Conservation (phyloP, 768 basidiomycete species). For the Mycena amicta region DNA sequence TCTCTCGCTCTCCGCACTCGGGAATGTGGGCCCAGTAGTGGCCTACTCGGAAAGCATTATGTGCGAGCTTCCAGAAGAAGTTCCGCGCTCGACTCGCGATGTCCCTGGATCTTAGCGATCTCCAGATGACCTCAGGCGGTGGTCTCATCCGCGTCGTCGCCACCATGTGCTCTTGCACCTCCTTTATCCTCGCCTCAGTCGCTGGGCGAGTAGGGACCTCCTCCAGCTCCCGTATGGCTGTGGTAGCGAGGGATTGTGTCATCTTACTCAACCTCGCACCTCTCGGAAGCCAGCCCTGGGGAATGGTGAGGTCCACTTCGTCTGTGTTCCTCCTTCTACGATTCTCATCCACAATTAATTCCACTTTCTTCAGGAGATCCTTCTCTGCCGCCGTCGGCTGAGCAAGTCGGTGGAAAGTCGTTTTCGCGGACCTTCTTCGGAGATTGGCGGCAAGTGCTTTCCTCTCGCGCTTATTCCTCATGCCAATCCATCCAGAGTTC, state of each 20-base stretch:
- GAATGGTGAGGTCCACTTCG: neutral
- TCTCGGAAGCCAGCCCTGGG: neutral
- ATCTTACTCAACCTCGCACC: neutral
- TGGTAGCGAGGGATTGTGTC: neutral
- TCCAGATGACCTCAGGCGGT: neutral
- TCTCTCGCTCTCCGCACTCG: neutral
- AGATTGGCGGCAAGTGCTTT: neutral
- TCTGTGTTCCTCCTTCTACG: neutral
- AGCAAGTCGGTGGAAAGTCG: neutral
- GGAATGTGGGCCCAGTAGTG: neutral
- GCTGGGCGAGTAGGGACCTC: neutral
- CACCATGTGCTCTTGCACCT: neutral
- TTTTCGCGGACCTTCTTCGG: neutral
- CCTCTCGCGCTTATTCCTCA: neutral
- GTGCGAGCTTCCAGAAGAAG: neutral
- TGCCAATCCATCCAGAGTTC: neutral
- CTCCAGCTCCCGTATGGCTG: neutral
- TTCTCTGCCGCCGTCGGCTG: neutral
- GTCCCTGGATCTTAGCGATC: neutral
- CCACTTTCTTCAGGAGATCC: neutral
- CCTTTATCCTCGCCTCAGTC: neutral
- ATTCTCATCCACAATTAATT: neutral
- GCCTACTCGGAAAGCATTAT: neutral
- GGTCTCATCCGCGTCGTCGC: neutral
- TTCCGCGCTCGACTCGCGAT: neutral